Percentiles rank a stretch among this genome's conserved stretches.
phyloP scores from a whole-genome alignment of 768 basidiomycete species.

The Crepidotus variabilis region DNA sequence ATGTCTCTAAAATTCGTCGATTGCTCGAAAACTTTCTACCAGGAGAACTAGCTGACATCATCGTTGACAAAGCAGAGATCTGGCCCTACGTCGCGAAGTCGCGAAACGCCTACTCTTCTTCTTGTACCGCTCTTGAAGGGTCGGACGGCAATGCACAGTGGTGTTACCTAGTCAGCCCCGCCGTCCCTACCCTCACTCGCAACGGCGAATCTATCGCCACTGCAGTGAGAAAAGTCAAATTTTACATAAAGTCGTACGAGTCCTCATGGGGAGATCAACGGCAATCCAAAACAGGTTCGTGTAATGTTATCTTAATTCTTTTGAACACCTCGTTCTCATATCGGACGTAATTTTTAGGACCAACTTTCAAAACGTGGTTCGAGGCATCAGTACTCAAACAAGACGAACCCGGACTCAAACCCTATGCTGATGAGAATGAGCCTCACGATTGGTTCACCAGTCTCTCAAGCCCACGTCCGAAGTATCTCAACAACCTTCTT shows the following conservation, averaged over 20 bases:
- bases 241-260: constrained; percentile 19
- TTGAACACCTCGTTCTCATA: neutral
- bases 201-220: constrained; percentile 16
- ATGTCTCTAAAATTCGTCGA: constrained; percentile 13
- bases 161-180: constrained; percentile 22
- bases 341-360: neutral
- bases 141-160: constrained; percentile 22
- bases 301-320: neutral
- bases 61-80: constrained; percentile 21
- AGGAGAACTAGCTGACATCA: constrained; percentile 19
- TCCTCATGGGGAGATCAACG: constrained; percentile 15
- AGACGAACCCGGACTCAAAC: constrained; percentile 2
- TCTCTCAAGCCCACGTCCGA: constrained; percentile 15
- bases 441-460: constrained; percentile 19
- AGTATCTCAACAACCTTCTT: constrained; percentile 13
- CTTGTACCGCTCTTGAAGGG: constrained; percentile 19
- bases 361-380: constrained; percentile 19
- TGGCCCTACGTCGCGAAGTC: constrained; percentile 19
- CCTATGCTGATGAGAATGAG: constrained; percentile 10
- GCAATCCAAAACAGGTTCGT: constrained; percentile 8
- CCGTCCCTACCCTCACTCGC: constrained; percentile 14
- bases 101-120: constrained; percentile 19
- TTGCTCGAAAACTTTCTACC: constrained; percentile 18
- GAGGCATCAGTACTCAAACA: constrained; percentile 19
- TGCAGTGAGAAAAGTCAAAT: constrained; percentile 19